Percentiles rank a stretch among this genome's conserved stretches.
These are phyloP conservation scores for Podospora didyma DNA, from an alignment of 495 filamentous ascomycete genomes.

Conservation along the genomic window DNA sequence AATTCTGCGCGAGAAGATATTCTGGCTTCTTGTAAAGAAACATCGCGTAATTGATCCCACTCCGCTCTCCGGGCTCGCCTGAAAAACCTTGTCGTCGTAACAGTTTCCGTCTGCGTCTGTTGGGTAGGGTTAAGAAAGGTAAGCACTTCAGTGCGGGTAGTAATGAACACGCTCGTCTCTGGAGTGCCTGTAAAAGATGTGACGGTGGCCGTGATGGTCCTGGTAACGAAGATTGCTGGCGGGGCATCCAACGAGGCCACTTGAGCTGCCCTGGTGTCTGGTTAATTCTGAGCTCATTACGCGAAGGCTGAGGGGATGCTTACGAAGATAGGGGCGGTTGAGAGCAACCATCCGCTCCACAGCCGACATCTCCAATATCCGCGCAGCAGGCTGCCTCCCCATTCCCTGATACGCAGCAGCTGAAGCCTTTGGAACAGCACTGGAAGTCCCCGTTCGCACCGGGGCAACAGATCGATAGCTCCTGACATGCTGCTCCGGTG, in stretches of 20 bases:
- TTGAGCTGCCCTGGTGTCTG: background rate
- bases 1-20: too few relatives aligned
- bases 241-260: background rate
- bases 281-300: background rate
- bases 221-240: constrained; percentile 11
- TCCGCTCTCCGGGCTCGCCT: background rate
- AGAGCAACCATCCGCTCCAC: background rate
- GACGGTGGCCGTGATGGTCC: constrained; percentile 11
- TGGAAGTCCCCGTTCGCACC: background rate
- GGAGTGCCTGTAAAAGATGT: constrained; percentile 5
- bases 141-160: constrained; percentile 13
- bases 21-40: too few relatives aligned
- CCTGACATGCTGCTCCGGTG: background rate
- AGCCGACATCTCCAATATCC: background rate
- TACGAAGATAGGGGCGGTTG: constrained; percentile 1
- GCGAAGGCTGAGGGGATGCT: background rate
- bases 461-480: constrained; percentile 6
- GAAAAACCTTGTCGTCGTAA: constrained; percentile 15
- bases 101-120: constrained; percentile 12
- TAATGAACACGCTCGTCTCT: constrained; percentile 9
- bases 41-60: background rate
- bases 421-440: constrained; percentile 13
- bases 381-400: constrained; percentile 10
- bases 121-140: constrained; percentile 13
- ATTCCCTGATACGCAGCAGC: constrained; percentile 3